A percentile compares a stretch with the other conserved stretches of the same genome.
Conservation (phyloP, 306 rosid species). For the Pachyrhizus erosus region DNA sequence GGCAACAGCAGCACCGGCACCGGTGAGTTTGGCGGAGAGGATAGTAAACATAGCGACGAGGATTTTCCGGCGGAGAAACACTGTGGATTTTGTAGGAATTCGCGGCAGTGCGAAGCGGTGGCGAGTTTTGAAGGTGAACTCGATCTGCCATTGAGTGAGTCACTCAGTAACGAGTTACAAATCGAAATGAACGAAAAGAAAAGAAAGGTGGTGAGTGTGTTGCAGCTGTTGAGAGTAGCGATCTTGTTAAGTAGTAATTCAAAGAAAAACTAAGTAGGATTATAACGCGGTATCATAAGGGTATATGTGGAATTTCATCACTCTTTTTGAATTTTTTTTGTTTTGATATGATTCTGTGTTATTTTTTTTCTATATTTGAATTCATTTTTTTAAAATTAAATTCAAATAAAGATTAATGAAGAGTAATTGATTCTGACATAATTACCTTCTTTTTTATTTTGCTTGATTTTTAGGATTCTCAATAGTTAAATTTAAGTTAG, state of each 20-base stretch:
- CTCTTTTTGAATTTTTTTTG: neutral
- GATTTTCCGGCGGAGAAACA: conserved; percentile 53
- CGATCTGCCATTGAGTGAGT: conserved; percentile 65
- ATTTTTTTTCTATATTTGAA: neutral
- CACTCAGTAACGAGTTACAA: neutral
- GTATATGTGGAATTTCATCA: neutral
- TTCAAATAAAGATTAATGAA: no score
- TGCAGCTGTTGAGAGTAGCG: neutral
- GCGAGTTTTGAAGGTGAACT: conserved; percentile 57
- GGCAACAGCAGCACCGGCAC: conserved; percentile 45
- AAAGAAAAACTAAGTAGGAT: neutral
- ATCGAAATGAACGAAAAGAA: no score
- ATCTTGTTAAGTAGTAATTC: neutral
- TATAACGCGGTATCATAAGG: neutral
- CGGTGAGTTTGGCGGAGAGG: conserved; percentile 44
- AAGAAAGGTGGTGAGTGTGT: neutral
- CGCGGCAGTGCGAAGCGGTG: neutral
- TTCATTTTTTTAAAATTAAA: no score
- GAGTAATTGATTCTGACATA: neutral
- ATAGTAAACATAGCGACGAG: conserved; percentile 50
- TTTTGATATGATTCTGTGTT: neutral
- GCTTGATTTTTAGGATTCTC: neutral
- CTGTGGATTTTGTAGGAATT: conserved; percentile 64
- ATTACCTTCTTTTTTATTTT: no score
- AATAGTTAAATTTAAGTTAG: no score